phyloP scores from a whole-genome alignment of 2,329 filamentous ascomycete genomes.

The Phaeophleospora eucalypticola region DNA sequence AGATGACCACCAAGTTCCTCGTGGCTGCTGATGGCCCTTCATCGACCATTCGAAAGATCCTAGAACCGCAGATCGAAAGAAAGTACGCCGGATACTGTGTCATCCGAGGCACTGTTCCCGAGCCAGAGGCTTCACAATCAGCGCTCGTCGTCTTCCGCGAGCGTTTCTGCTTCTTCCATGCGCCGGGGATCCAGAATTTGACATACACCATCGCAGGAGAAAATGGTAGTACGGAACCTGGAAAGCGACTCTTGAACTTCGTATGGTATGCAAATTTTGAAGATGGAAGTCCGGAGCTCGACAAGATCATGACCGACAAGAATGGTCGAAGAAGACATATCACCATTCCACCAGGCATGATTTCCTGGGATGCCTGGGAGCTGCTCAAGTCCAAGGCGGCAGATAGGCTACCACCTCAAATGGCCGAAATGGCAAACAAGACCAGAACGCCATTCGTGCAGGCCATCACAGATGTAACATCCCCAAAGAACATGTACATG shows the following conservation, averaged over 20 bases:
- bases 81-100: conserved; percentile 34
- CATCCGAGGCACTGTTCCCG: conserved; percentile 32
- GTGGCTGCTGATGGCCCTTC: conserved; percentile 44
- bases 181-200: conserved; percentile 36
- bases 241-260: conserved; percentile 45
- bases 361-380: conserved; percentile 38
- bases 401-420: conserved; percentile 35
- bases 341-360: conserved; percentile 43
- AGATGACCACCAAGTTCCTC: conserved; percentile 35
- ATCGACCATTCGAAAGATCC: conserved; percentile 28
- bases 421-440: conserved; percentile 39
- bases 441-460: conserved; percentile 44
- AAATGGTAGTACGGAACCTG: conserved; percentile 37
- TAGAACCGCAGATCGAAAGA: conserved; percentile 29
- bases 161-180: conserved; percentile 41
- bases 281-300: conserved; percentile 36
- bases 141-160: conserved; percentile 35
- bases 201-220: conserved; percentile 44
- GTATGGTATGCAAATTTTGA: conserved; percentile 45
- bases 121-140: conserved; percentile 33
- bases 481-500: conserved; percentile 37
- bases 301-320: conserved; percentile 42
- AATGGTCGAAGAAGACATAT: conserved; percentile 38
- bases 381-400: conserved; percentile 33
- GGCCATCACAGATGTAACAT: conserved; percentile 41